A percentile compares a stretch with the other conserved stretches of the same genome.
phyloP scores from a whole-genome alignment of 805 yeast genomes.

The Starmerella scarabaei region DNA sequence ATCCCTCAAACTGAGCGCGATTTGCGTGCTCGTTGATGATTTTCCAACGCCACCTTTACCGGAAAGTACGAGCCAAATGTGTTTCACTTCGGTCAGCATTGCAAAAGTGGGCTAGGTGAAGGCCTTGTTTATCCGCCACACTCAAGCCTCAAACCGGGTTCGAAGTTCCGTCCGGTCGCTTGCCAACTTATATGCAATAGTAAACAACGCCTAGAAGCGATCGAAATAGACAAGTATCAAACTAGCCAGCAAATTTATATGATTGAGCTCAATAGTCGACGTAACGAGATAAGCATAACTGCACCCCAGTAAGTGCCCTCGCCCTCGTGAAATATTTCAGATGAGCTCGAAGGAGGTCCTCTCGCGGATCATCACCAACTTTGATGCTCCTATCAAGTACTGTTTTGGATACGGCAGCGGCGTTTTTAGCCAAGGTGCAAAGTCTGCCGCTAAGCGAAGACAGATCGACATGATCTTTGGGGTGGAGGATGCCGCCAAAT shows the following conservation, averaged over 20 bases:
- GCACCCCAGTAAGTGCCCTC: no score
- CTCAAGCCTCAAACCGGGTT: no score
- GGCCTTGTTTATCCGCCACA: no score
- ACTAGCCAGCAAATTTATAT: no score
- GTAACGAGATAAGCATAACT: no score
- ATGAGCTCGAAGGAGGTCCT: constrained; percentile 23
- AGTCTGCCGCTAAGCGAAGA: constrained; percentile 28
- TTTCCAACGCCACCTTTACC: constrained; percentile 90
- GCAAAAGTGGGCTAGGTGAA: no score
- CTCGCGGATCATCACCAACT: constrained; percentile 39
- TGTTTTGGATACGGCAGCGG: constrained; percentile 95
- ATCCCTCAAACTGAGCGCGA: constrained; percentile 65
- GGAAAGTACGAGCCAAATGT: constrained; percentile 68
- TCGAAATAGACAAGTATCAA: no score
- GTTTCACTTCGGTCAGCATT: constrained; percentile 36
- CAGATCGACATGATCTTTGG: constrained; percentile 81
- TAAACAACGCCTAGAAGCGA: no score
- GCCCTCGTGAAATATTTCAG: constrained; percentile 1
- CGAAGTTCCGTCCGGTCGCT: no score
- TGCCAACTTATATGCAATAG: no score
- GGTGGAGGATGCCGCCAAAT: constrained; percentile 57
- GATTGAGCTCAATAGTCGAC: no score
- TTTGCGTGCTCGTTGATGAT: constrained; percentile 87
- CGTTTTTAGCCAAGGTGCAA: constrained; percentile 63
- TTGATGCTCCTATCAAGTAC: constrained; percentile 59